Evolutionary conservation across 345 rosid species (phyloP).

Genomic region (Eucalyptus sp.): DNA sequence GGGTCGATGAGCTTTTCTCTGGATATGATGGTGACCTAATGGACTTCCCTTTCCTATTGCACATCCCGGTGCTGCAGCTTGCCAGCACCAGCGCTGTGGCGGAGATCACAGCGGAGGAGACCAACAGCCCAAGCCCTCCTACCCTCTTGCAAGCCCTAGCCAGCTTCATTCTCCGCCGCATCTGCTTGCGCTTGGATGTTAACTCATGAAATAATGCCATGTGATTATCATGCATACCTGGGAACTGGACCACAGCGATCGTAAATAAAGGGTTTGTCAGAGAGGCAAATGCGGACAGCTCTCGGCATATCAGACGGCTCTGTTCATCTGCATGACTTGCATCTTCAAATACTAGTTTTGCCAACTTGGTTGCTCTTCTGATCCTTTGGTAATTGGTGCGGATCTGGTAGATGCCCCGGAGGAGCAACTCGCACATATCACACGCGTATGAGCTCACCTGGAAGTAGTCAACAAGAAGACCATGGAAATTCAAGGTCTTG

Average conservation of each 20-base stretch:
- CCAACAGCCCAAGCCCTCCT: conserved; percentile 30
- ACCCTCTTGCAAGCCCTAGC: conserved; percentile 26
- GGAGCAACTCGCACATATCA: conserved; percentile 53
- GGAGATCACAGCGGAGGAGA: conserved; percentile 31
- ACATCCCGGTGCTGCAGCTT: conserved; percentile 40
- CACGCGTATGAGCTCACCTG: conserved; percentile 45
- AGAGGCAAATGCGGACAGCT: conserved; percentile 38
- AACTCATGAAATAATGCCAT: conserved; percentile 25
- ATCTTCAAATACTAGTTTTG: conserved; percentile 12
- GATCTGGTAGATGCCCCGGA: conserved; percentile 39
- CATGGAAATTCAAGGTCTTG: conserved; percentile 22
- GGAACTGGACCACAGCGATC: conserved; percentile 17
- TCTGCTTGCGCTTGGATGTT: conserved; percentile 30
- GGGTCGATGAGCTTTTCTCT: not conserved
- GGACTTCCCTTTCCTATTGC: not conserved
- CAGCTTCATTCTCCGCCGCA: conserved; percentile 28
- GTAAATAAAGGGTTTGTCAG: conserved; percentile 45
- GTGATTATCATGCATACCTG: conserved; percentile 30
- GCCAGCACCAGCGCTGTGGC: conserved; percentile 38
- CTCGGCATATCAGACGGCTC: conserved; percentile 13
- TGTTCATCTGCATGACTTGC: not conserved
- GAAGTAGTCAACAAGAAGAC: conserved; percentile 39
- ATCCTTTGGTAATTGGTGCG: conserved; percentile 37
- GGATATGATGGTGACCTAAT: not conserved
- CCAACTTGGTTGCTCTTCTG: conserved; percentile 32